Conservation (phyloP, 2,329 filamentous ascomycete species). For the Penicillium decumbens region DNA sequence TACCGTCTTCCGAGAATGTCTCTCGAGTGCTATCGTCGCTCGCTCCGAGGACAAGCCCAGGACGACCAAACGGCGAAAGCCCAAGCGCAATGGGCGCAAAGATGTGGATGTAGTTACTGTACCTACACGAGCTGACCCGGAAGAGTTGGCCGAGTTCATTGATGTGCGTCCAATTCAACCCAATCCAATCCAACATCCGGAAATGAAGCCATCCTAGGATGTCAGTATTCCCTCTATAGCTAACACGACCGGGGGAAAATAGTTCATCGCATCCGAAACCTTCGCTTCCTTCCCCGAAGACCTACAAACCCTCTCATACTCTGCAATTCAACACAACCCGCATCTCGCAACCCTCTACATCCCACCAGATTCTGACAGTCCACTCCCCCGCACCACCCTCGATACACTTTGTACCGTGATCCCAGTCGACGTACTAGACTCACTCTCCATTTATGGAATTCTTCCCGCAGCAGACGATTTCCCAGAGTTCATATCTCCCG, state of each 20-base stretch:
- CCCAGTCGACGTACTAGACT: constrained; percentile 60
- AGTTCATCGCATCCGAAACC: constrained; percentile 66
- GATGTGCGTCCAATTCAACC: constrained; percentile 46
- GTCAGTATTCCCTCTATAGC: neutral
- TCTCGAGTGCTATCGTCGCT: constrained; percentile 65
- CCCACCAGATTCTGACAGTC: constrained; percentile 34
- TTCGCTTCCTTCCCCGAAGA: constrained; percentile 61
- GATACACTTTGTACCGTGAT: constrained; percentile 52
- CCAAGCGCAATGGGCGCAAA: constrained; percentile 16
- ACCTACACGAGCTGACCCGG: constrained; percentile 45
- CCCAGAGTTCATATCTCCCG: constrained; percentile 56
- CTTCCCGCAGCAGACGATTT: constrained; percentile 48
- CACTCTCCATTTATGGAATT: constrained; percentile 63
- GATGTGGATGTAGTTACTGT: constrained; percentile 5
- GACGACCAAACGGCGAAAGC: constrained; percentile 21
- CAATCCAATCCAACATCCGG: too few species aligned
- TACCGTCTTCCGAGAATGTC: constrained; percentile 67
- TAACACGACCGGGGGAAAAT: neutral
- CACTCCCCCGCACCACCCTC: constrained; percentile 51
- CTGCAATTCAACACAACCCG: constrained; percentile 49
- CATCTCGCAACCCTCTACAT: constrained; percentile 54
- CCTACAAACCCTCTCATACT: constrained; percentile 60
- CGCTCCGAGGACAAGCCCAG: constrained; percentile 51
- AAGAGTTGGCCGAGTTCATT: constrained; percentile 73
- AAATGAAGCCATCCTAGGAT: neutral